Percentiles rank a stretch among this genome's conserved stretches.
These are phyloP conservation scores for Clonostachys solani DNA, from an alignment of 2,329 filamentous ascomycete species.

Conservation along the genomic window DNA sequence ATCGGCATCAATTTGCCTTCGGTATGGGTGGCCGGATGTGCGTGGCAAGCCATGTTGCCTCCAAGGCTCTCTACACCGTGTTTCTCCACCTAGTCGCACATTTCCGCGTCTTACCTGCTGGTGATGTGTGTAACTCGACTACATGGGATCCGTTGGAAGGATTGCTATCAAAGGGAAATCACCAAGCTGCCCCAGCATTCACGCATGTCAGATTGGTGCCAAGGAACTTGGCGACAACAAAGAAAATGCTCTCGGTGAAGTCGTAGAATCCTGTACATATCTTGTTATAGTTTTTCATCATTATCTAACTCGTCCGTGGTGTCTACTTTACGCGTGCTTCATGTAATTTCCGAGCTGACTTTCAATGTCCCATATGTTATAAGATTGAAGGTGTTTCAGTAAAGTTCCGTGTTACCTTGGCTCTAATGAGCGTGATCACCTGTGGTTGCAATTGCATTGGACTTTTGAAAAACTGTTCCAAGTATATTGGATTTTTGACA, in stretches of 20 bases:
- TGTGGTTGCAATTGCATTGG: too few relatives aligned
- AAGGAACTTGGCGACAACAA: slow-evolving; percentile 5
- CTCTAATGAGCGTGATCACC: too few relatives aligned
- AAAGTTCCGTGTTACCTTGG: too few relatives aligned
- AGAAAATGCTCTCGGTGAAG: slow-evolving; percentile 2
- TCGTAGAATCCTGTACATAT: too few relatives aligned
- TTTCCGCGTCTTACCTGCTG: slow-evolving; percentile 34
- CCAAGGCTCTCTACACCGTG: slow-evolving; percentile 47
- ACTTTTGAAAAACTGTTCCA: too few relatives aligned
- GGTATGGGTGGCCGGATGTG: slow-evolving; percentile 52
- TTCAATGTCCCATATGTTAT: too few relatives aligned
- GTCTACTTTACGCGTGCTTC: too few relatives aligned
- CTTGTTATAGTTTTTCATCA: too few relatives aligned
- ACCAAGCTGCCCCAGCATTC: slow-evolving; percentile 9
- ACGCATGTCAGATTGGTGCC: slow-evolving; percentile 9
- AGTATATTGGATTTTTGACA: too few relatives aligned
- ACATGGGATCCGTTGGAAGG: slow-evolving; percentile 10
- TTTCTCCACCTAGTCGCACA: slow-evolving; percentile 45
- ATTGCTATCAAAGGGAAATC: slow-evolving; percentile 8
- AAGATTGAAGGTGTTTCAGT: too few relatives aligned
- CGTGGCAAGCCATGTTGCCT: slow-evolving; percentile 46
- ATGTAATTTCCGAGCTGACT: too few relatives aligned
- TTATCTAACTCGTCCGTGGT: too few relatives aligned
- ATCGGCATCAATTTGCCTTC: slow-evolving; percentile 44
- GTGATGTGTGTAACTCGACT: slow-evolving; percentile 4